Conservation (phyloP, 2,329 filamentous ascomycete genomes). For the Aureobasidium sp. region DNA sequence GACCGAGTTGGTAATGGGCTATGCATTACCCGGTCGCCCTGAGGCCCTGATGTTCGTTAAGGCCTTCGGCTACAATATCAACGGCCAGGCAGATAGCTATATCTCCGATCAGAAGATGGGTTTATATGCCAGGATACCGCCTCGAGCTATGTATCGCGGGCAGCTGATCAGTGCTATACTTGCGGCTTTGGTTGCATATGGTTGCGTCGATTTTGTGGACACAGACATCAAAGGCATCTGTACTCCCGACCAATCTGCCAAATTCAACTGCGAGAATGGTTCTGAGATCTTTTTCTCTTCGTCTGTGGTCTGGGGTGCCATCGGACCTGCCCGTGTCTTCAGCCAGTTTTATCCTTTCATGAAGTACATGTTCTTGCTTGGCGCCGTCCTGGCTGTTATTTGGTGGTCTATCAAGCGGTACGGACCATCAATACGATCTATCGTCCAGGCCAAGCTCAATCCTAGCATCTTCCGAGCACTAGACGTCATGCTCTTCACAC, state of each 20-base stretch:
- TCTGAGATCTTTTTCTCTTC: slow-evolving; percentile 89
- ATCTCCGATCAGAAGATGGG: slow-evolving; percentile 70
- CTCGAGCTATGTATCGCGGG: slow-evolving; percentile 67
- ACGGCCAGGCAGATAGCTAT: slow-evolving; percentile 52
- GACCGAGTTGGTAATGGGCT: slow-evolving; percentile 60
- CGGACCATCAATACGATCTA: slow-evolving; percentile 70
- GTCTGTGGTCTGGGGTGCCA: slow-evolving; percentile 67
- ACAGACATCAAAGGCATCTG: slow-evolving; percentile 68
- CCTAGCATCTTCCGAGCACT: slow-evolving; percentile 84
- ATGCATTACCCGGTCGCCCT: slow-evolving; percentile 75
- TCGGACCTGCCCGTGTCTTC: slow-evolving; percentile 45
- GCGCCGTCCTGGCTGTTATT: slow-evolving; percentile 36
- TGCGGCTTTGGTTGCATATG: slow-evolving; percentile 73
- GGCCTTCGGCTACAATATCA: slow-evolving; percentile 64
- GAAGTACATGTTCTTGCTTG: slow-evolving; percentile 48
- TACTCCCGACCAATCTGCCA: slow-evolving; percentile 71
- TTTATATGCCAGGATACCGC: slow-evolving; percentile 85
- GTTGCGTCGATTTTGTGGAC: slow-evolving; percentile 87
- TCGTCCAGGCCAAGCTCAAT: slow-evolving; percentile 60
- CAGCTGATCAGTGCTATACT: slow-evolving; percentile 70
- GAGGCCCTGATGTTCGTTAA: slow-evolving; percentile 93
- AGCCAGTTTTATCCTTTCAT: slow-evolving; percentile 43
- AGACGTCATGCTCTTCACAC: slow-evolving; percentile 73
- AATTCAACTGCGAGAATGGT: slow-evolving; percentile 84
- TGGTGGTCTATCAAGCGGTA: slow-evolving; percentile 38